Evolutionary conservation across 2,329 filamentous ascomycete species (phyloP).

Genomic region (Grosmannia serpens): DNA sequence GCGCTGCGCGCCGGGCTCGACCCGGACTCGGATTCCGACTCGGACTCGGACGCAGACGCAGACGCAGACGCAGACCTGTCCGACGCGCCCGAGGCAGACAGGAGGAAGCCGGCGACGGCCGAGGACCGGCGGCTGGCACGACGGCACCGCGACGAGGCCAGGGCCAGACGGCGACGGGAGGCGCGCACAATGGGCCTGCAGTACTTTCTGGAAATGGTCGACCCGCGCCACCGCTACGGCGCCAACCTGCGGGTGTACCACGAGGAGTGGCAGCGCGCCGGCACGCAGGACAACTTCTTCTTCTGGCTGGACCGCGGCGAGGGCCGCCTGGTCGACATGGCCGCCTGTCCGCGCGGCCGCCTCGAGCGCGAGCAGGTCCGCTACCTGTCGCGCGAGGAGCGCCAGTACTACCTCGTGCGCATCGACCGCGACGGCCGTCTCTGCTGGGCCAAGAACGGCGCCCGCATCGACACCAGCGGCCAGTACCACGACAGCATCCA

Average conservation of each 20-base stretch:
- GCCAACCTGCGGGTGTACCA: conserved; percentile 75
- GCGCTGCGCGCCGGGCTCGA: conserved; percentile 56
- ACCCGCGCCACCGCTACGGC: conserved; percentile 78
- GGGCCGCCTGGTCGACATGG: conserved; percentile 57
- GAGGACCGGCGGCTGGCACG: conserved; percentile 27
- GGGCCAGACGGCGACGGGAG: conserved; percentile 47
- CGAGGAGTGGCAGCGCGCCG: conserved; percentile 64
- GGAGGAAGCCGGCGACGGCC: conserved; percentile 10
- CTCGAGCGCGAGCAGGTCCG: conserved; percentile 71
- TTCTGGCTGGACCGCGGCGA: conserved; percentile 84
- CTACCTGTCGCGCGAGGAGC: conserved; percentile 73
- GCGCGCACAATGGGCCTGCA: conserved; percentile 74
- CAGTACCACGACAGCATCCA: conserved; percentile 70
- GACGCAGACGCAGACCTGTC: background rate
- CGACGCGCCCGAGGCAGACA: background rate
- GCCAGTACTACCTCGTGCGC: conserved; percentile 67
- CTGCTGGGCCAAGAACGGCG: conserved; percentile 78
- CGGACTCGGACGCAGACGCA: conserved; percentile 20
- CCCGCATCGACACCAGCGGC: conserved; percentile 63
- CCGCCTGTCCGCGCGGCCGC: conserved; percentile 59
- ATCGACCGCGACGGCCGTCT: conserved; percentile 64
- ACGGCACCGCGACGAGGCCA: conserved; percentile 34
- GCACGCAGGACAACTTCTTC: conserved; percentile 82
- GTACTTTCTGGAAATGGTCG: conserved; percentile 80
- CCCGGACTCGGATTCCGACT: conserved; percentile 23